phyloP scores from a whole-genome alignment of 495 filamentous ascomycete genomes.

The Hypoxylon rickii region DNA sequence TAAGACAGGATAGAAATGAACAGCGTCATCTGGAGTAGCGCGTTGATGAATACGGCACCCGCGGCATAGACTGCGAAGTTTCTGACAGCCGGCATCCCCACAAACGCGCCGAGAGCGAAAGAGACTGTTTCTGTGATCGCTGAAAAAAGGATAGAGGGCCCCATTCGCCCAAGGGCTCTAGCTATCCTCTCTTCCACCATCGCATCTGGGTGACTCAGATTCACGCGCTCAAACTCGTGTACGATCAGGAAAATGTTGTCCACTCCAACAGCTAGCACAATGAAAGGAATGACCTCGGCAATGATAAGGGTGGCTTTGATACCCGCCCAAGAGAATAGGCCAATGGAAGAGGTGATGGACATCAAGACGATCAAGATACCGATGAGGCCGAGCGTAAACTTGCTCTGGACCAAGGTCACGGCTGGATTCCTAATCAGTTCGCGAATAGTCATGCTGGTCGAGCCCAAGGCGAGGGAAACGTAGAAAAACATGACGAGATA shows the following conservation, averaged over 20 bases:
- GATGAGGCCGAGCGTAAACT: constrained; percentile 89
- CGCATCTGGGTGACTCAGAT: constrained; percentile 84
- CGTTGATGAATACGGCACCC: constrained; percentile 96
- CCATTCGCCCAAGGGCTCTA: constrained; percentile 88
- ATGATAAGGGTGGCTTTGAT: constrained; percentile 96
- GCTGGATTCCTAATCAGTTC: constrained; percentile 79
- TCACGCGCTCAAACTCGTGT: constrained; percentile 95
- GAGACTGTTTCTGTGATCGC: constrained; percentile 91
- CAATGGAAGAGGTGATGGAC: constrained; percentile 94
- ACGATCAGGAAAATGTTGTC: constrained; percentile 99
- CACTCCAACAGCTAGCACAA: constrained; percentile 93
- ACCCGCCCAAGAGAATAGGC: constrained; percentile 85
- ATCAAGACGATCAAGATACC: constrained; percentile 95
- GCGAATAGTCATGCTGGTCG: constrained; percentile 74
- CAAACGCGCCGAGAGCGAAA: constrained; percentile 88
- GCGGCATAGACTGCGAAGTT: constrained; percentile 98
- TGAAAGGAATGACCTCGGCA: constrained; percentile 96
- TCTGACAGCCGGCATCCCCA: constrained; percentile 94
- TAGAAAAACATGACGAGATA: constrained; percentile 99
- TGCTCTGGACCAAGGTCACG: constrained; percentile 86
- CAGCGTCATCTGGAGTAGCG: constrained; percentile 91
- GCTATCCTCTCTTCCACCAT: constrained; percentile 82
- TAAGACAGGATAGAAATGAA: constrained; percentile 89
- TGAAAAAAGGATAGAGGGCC: constrained; percentile 94
- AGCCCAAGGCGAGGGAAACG: constrained; percentile 87